Evolutionary conservation across 2,329 filamentous ascomycete genomes (phyloP).

Genomic region (Keithomyces neogunnii): DNA sequence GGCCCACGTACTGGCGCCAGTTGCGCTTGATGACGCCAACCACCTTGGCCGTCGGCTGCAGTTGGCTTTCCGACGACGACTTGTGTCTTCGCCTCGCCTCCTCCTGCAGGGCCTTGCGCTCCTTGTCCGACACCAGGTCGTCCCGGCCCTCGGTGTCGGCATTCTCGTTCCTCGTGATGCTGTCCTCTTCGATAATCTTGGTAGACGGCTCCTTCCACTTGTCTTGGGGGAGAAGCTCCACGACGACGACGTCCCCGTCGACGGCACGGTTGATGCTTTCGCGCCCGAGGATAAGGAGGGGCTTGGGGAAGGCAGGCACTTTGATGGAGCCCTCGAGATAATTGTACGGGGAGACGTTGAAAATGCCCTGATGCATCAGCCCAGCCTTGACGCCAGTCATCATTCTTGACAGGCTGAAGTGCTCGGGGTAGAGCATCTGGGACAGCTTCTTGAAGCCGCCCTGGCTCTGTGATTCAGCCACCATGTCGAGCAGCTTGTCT

Average conservation of each 20-base stretch:
- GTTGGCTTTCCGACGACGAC: constrained; percentile 63
- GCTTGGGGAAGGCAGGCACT: constrained; percentile 81
- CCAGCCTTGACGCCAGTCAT: constrained; percentile 88
- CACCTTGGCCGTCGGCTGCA: constrained; percentile 85
- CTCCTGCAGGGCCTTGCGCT: constrained; percentile 80
- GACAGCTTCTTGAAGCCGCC: constrained; percentile 53
- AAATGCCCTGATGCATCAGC: constrained; percentile 85
- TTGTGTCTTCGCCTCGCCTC: constrained; percentile 82
- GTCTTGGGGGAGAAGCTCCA: constrained; percentile 85
- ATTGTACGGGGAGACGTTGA: constrained; percentile 96
- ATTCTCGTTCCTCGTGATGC: constrained; percentile 86
- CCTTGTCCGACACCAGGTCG: constrained; percentile 78
- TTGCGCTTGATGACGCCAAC: constrained; percentile 92
- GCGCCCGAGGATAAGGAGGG: constrained; percentile 77
- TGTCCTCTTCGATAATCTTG: constrained; percentile 91
- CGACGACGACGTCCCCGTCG: constrained; percentile 84
- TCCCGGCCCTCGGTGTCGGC: constrained; percentile 71
- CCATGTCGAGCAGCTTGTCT: constrained; percentile 85
- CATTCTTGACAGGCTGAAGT: constrained; percentile 82
- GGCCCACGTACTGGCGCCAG: constrained; percentile 96
- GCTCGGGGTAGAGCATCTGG: constrained; percentile 78
- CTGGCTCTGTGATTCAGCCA: constrained; percentile 68
- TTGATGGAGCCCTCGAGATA: constrained; percentile 91
- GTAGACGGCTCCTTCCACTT: constrained; percentile 97
- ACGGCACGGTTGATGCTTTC: constrained; percentile 95